A percentile compares a stretch with the other conserved stretches of the same genome.
Conservation (phyloP, 352 stramenopile species). For the Globisporangium camurandrum region DNA sequence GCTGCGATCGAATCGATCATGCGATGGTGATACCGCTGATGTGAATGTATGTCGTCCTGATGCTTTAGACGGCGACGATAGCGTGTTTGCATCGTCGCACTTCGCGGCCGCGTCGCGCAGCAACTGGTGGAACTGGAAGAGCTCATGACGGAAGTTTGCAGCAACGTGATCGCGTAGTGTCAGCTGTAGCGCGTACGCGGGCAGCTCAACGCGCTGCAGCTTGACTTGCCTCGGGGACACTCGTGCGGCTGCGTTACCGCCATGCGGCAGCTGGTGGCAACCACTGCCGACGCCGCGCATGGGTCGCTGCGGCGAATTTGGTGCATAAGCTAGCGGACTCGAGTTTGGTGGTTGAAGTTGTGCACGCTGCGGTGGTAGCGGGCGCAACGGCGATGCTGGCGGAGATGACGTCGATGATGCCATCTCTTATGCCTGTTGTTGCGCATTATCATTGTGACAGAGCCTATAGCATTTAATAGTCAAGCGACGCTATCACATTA, state of each 20-base stretch:
- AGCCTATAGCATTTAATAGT: no score
- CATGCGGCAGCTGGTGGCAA: no score
- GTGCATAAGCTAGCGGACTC: no score
- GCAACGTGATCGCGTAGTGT: slow-evolving; percentile 28
- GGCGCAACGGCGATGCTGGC: no score
- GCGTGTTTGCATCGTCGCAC: neutral
- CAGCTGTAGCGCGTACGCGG: slow-evolving; percentile 2
- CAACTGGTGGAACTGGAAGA: slow-evolving; percentile 67
- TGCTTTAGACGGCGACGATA: neutral
- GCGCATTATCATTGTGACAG: no score
- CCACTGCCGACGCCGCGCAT: no score
- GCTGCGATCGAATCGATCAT: slow-evolving; percentile 12
- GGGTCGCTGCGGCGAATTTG: no score
- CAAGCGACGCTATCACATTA: no score
- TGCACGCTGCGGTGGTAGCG: no score
- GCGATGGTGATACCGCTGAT: neutral
- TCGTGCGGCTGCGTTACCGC: slow-evolving; percentile 10
- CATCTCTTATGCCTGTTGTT: no score
- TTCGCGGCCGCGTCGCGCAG: slow-evolving; percentile 30
- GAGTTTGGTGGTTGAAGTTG: no score
- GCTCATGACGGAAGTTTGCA: slow-evolving; percentile 42
- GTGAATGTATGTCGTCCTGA: neutral
- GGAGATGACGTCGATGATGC: no score
- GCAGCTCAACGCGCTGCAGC: slow-evolving; percentile 18
- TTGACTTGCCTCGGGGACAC: slow-evolving; percentile 24